Base-by-base conservation (phyloP, 2,329 filamentous ascomycete genomes). In the Colletotrichum sp. region DNA sequence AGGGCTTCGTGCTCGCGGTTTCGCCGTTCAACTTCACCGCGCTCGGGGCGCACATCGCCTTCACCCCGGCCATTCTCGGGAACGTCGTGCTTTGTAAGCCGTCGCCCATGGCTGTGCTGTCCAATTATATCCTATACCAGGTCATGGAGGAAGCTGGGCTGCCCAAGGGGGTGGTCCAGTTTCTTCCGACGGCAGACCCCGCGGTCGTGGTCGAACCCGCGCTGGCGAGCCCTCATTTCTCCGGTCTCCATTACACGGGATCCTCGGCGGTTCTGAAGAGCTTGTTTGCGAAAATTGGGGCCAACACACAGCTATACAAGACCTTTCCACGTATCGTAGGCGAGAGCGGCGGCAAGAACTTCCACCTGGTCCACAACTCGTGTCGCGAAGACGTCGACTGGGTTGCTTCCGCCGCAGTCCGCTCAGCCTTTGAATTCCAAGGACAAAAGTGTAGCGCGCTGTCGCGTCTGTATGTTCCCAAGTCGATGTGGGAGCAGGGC, bases 301-400 rank as follows among this genome's bases (percentile, higher is more conserved):
- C 0, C 2, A 28, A 28, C 0, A 9, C 55, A 28, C 13, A 59
- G 3, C 0, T 59, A 3, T 59, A 59, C 55, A 18, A 59, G 55
- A 28, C 55, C 13, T 59, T 59, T 18, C 55, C 24, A 2, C 55
- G 49, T 0, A 55, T 69, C 8, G 66, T 60, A 3, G 66, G 66
- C 28, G 66, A 69, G 30, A 60, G 66, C 66, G 66, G 66, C 66
- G 66, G 66, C 66, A 69, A 69, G 28, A 69, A 69, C 66, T 69
- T 69, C 49, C 66, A 69, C 30, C 49, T 69, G 6, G 66, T 69
- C 44, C 66, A 69, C 28, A 69, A 69, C 52, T 69, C 66, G 10
- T 69, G 66, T 34, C 16, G 28, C 5, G 66, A 59, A 28, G 66
- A 69, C 49, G 66, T 69, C 0, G 49, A 69, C n/a, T 69, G 66